phyloP scores from a whole-genome alignment of 192 early-diverging fungal genomes.

The Coemansia furcata region DNA sequence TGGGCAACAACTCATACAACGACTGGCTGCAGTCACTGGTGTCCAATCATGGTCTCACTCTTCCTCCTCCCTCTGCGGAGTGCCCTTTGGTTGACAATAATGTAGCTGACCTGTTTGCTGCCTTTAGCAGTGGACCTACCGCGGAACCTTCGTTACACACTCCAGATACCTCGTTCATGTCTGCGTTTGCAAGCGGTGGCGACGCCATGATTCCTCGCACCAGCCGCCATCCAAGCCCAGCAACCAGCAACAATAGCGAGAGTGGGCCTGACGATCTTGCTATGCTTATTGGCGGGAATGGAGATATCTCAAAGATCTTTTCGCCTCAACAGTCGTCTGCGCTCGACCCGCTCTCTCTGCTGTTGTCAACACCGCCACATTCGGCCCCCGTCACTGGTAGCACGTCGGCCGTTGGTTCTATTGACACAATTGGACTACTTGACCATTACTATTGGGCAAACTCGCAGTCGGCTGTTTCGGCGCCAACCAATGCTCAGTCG shows the following conservation, averaged over 20 bases:
- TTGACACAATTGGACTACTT: not conserved
- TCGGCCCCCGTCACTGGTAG: slow-evolving; percentile 1
- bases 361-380: slow-evolving; percentile 33
- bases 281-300: slow-evolving; percentile 15
- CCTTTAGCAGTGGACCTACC: not conserved
- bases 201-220: slow-evolving; percentile 39
- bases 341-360: slow-evolving; percentile 32
- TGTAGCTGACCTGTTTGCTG: slow-evolving; percentile 42
- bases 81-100: slow-evolving; percentile 17
- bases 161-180: not conserved
- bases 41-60: slow-evolving; percentile 16
- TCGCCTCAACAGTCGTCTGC: slow-evolving; percentile 1
- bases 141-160: not conserved
- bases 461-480: not conserved
- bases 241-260: slow-evolving; percentile 33
- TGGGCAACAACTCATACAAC: slow-evolving; percentile 10
- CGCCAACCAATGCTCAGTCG: not conserved
- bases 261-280: slow-evolving; percentile 31
- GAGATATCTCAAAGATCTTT: not conserved
- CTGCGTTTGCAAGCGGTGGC: slow-evolving; percentile 1
- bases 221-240: slow-evolving; percentile 35
- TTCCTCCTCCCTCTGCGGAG: not conserved
- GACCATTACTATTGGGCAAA: slow-evolving; percentile 19
- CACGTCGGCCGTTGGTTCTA: not conserved
- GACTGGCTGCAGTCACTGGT: slow-evolving; percentile 20